Conservation (phyloP, 176 grass and related monocot species). For the Carex parvula region DNA sequence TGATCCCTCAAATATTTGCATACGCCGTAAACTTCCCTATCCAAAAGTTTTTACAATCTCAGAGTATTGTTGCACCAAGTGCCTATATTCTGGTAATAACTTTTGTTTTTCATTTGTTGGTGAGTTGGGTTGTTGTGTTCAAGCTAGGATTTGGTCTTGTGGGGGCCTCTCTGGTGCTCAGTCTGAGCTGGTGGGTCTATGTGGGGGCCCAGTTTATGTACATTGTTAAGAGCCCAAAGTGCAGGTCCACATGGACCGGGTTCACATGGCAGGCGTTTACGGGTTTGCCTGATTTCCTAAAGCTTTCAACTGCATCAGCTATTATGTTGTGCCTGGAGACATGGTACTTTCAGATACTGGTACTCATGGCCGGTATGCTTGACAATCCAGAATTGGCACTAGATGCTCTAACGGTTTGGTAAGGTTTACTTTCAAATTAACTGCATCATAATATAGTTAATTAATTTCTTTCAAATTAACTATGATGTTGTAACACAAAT, state of each 20-base stretch:
- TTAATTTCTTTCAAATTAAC: neutral
- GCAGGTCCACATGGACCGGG: conserved; percentile 61
- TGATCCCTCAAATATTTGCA: conserved; percentile 95
- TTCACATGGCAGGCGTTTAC: conserved; percentile 72
- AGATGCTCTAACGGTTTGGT: conserved; percentile 88
- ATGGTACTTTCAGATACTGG: conserved; percentile 91
- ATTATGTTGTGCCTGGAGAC: conserved; percentile 92
- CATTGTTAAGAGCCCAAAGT: conserved; percentile 57
- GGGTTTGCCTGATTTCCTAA: conserved; percentile 60
- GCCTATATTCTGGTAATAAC: conserved; percentile 64
- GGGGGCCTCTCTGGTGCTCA: conserved; percentile 68
- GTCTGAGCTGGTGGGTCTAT: conserved; percentile 67
- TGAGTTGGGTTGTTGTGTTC: conserved; percentile 69
- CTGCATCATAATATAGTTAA: too few relatives aligned
- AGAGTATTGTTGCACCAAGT: conserved; percentile 86
- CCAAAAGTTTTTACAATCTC: conserved; percentile 88
- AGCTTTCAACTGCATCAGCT: conserved; percentile 62
- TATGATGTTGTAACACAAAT: neutral
- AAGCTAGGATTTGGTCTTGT: conserved; percentile 52
- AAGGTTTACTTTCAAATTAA: neutral
- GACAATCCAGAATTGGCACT: conserved; percentile 69
- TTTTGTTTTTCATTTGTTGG: conserved; percentile 42
- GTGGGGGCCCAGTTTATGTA: conserved; percentile 70
- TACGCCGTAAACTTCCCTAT: conserved; percentile 84
- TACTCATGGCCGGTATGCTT: conserved; percentile 79